Base-by-base conservation (phyloP, 495 filamentous ascomycete genomes). In the Bathelium albidoporum region DNA sequence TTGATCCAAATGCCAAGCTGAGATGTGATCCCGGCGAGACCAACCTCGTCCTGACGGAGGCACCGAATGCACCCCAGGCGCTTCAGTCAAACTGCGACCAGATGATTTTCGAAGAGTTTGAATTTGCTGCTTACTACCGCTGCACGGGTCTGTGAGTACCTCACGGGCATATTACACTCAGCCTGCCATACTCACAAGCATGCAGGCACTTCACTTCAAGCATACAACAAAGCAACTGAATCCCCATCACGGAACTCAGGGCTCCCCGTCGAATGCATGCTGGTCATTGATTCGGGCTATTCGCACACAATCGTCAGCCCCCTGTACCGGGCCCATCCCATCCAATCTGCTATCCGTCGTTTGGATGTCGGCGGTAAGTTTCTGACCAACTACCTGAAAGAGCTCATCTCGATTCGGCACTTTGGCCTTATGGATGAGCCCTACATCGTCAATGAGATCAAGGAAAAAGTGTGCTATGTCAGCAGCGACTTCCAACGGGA, bases 41-140 rank as follows among this genome's bases (percentile, higher is more conserved):
- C 10, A 86, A 89, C 22, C 75, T 99, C 32, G 71, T 99, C 0
- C 81, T 98, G 32, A 86, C 91, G 26, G 94, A 99, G 74, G 88
- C 90, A 34, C 89, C 95, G n/a, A 97, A 97, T 73, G 85, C 88
- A 2, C 81, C 93, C 52, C 83, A 85, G 2, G 78, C 82, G 11
- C 76, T 99, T 60, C 93, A 97, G 74, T 84, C 83, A 20, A 91
- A 96, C 71, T 90, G 89, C 63, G 94, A 97, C 72, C 90, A 99
- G 78, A 90, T 99, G 72, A 83, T 97, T 0, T 97, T 97, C 78
- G 94, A 99, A 72, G 92, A 97, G 72, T 97, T 91, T 79, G 90
- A 90, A n/a, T 97, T 97, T 75, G 83, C 87, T 20, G 85, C 86
- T 55, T 96, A 95, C 74, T 86, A 85, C 62, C 82, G 94, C 58